These are phyloP conservation scores for Salix arbutifolia DNA, from an alignment of 345 rosid species.

Conservation along the genomic window DNA sequence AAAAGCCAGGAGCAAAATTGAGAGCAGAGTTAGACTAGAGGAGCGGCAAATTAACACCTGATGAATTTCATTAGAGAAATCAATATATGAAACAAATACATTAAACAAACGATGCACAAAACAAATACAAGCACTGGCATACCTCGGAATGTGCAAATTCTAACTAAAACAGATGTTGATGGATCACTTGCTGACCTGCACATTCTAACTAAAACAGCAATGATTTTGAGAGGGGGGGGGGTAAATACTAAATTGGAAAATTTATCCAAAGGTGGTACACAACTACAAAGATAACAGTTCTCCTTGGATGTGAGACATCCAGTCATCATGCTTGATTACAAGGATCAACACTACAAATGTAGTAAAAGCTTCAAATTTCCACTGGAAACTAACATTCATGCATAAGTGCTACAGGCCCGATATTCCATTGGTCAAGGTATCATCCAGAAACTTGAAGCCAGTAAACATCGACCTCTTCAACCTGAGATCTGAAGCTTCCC, in stretches of 20 bases:
- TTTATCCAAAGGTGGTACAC: conserved; percentile 12
- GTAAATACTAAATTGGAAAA: neutral
- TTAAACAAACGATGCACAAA: too few relatives aligned
- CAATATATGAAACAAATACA: too few relatives aligned
- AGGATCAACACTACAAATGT: conserved; percentile 11
- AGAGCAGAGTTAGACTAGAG: too few relatives aligned
- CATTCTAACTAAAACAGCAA: neutral
- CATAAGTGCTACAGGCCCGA: neutral
- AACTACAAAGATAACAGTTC: neutral
- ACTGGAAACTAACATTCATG: neutral
- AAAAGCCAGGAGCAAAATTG: too few relatives aligned
- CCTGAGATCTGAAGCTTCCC: conserved; percentile 14
- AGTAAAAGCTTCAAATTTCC: conserved; percentile 2
- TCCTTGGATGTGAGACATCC: neutral
- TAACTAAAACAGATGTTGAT: neutral
- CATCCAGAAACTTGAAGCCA: conserved; percentile 13
- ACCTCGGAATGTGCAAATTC: neutral
- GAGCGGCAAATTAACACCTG: too few relatives aligned
- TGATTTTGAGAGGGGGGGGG: neutral
- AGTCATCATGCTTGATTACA: conserved; percentile 4
- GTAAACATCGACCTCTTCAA: neutral
- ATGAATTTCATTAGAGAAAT: too few relatives aligned
- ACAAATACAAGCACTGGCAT: neutral
- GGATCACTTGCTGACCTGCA: neutral
- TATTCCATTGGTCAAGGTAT: neutral